Evolutionary conservation across 345 rosid genomes (phyloP).

Genomic region (Clausena lansium): DNA sequence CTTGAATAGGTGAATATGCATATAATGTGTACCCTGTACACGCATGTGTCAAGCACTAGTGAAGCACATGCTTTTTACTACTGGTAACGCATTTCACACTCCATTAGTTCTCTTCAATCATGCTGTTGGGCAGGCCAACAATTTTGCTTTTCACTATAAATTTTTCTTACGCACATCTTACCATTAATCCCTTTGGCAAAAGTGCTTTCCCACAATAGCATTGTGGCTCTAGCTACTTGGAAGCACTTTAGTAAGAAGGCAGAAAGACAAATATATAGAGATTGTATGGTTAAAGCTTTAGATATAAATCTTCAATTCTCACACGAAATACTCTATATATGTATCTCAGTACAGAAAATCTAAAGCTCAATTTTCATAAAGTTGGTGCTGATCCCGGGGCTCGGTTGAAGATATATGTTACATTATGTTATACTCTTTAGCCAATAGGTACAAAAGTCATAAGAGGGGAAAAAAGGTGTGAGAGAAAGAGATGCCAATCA

Average conservation of each 20-base stretch:
- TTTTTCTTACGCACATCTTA: neutral
- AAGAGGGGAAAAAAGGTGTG: conserved; percentile 9
- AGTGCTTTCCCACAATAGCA: conserved; percentile 11
- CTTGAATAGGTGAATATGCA: neutral
- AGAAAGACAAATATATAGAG: conserved; percentile 13
- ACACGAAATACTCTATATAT: conserved; percentile 13
- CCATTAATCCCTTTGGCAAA: conserved; percentile 11
- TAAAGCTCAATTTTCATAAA: conserved; percentile 11
- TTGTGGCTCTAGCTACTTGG: conserved; percentile 1
- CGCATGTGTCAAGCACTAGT: conserved; percentile 9
- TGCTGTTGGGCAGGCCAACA: conserved; percentile 16
- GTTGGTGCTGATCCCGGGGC: conserved; percentile 15
- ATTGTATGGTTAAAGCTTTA: conserved; percentile 8
- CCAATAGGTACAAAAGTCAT: conserved; percentile 17
- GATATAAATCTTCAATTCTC: conserved; percentile 21
- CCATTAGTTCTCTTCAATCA: neutral
- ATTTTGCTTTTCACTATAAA: neutral
- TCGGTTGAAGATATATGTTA: conserved; percentile 8
- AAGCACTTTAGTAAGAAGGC: conserved; percentile 12
- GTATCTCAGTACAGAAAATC: conserved; percentile 18
- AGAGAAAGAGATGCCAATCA: conserved; percentile 12
- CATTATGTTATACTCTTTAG: neutral
- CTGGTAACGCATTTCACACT: neutral
- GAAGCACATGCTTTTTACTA: conserved; percentile 11
- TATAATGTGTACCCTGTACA: neutral